phyloP scores from a whole-genome alignment of 306 rosid genomes.

The Vigna nakashimae region DNA sequence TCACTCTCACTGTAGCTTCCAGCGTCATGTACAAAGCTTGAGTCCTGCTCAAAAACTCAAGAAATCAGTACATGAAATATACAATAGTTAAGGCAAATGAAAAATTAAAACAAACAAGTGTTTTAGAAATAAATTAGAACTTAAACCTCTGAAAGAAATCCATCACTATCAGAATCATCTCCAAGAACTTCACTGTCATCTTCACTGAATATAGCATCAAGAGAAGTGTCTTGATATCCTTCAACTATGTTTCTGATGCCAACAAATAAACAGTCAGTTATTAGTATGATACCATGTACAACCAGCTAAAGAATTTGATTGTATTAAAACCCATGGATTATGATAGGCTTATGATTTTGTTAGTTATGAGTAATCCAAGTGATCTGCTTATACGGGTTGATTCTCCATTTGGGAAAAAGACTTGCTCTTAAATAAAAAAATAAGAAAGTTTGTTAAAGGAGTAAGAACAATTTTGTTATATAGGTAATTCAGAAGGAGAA shows the following conservation, averaged over 20 bases:
- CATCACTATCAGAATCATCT: constrained; percentile 85
- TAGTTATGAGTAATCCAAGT: too few species aligned
- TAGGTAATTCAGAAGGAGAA: too few species aligned
- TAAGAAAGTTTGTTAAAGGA: too few species aligned
- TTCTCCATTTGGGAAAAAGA: too few species aligned
- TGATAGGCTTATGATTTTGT: too few species aligned
- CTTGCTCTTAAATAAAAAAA: too few species aligned
- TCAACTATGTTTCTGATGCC: constrained; percentile 53
- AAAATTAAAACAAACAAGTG: constrained; percentile 17
- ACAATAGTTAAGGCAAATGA: constrained; percentile 27
- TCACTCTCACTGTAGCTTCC: constrained; percentile 56
- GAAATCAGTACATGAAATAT: constrained; percentile 39
- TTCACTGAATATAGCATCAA: constrained; percentile 67
- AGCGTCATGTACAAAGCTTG: constrained; percentile 39
- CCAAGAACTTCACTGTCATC: constrained; percentile 60
- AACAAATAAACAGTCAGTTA: background rate
- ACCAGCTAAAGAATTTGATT: background rate
- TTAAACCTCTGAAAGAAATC: constrained; percentile 86
- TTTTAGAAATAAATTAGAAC: constrained; percentile 29
- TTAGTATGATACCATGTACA: too few species aligned
- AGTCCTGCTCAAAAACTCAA: constrained; percentile 59
- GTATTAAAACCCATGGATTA: background rate
- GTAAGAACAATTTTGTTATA: too few species aligned
- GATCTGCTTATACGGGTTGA: too few species aligned
- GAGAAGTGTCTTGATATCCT: constrained; percentile 53